Conservation (phyloP, 2,329 filamentous ascomycete genomes). For the Ampelomyces quisqualis region DNA sequence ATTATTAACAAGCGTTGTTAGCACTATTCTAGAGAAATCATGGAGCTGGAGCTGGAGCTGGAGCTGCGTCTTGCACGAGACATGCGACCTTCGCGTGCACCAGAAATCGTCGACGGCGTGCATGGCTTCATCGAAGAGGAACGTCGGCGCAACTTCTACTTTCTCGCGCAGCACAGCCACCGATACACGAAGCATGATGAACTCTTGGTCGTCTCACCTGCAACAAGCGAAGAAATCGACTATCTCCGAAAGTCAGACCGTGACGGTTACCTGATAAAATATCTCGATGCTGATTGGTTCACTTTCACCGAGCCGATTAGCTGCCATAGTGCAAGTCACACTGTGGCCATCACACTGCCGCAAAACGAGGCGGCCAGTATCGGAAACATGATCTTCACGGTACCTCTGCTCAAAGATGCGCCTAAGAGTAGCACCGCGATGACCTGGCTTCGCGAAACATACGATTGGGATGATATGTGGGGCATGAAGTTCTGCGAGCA, state of each 20-base stretch:
- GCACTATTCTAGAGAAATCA: background rate
- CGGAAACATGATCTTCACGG: constrained; percentile 2
- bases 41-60: too few species aligned
- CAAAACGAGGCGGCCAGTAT: background rate
- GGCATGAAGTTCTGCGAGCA: constrained; percentile 6
- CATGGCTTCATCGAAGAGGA: constrained; percentile 14
- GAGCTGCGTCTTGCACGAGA: background rate
- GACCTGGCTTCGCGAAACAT: constrained; percentile 13
- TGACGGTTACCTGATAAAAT: background rate
- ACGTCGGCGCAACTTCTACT: constrained; percentile 14
- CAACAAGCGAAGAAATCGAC: constrained; percentile 1
- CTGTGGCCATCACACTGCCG: constrained; percentile 1
- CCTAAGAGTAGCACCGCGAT: background rate
- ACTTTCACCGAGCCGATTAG: constrained; percentile 8
- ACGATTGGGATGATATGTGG: constrained; percentile 8
- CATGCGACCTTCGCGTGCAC: background rate
- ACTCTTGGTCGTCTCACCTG: constrained; percentile 8
- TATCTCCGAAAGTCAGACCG: background rate
- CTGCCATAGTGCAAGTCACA: background rate
- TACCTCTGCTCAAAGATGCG: background rate
- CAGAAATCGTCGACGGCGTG: constrained; percentile 8
- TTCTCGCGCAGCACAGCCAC: constrained; percentile 15
- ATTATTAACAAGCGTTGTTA: too few species aligned
- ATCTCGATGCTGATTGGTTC: constrained; percentile 5
- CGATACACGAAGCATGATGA: constrained; percentile 7